Percentiles rank a stretch among this genome's conserved stretches.
Conservation (phyloP, 805 yeast species). For the Candida orba region DNA sequence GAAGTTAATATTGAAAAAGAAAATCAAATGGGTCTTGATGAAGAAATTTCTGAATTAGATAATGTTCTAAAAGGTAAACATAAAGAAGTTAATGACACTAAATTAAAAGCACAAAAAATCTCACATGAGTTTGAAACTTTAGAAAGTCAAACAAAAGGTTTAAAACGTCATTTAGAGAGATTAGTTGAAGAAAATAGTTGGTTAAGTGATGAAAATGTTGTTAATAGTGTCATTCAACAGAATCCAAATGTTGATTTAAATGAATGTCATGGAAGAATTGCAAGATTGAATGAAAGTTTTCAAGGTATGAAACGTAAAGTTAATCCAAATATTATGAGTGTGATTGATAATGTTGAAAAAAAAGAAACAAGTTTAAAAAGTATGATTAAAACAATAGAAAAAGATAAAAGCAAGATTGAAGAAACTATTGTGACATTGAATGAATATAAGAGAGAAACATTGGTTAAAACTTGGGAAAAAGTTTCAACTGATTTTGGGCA, state of each 20-base stretch:
- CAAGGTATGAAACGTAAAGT: slow-evolving; percentile 73
- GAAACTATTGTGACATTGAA: slow-evolving; percentile 80
- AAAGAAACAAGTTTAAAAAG: slow-evolving; percentile 68
- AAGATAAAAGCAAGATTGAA: slow-evolving; percentile 82
- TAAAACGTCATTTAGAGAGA: slow-evolving; percentile 34
- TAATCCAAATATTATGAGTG: slow-evolving; percentile 79
- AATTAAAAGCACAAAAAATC: slow-evolving; percentile 46
- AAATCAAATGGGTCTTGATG: slow-evolving; percentile 60
- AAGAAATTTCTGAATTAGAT: slow-evolving; percentile 61
- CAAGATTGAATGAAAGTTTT: slow-evolving; percentile 49
- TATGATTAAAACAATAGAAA: slow-evolving; percentile 82
- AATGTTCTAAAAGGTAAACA: slow-evolving; percentile 36
- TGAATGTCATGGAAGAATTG: slow-evolving; percentile 52
- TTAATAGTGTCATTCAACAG: slow-evolving; percentile 49
- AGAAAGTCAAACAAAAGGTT: slow-evolving; percentile 28
- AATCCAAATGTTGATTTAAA: slow-evolving; percentile 57
- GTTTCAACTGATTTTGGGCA: slow-evolving; percentile 87
- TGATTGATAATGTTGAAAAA: slow-evolving; percentile 87
- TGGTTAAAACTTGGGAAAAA: slow-evolving; percentile 77
- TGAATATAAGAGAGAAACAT: slow-evolving; percentile 76
- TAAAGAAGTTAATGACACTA: slow-evolving; percentile 35
- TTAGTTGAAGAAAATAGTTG: slow-evolving; percentile 57
- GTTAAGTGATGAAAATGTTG: slow-evolving; percentile 60
- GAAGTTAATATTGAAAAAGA: slow-evolving; percentile 34
- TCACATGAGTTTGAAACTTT: slow-evolving; percentile 49